Evolutionary conservation across 2,329 filamentous ascomycete species (phyloP), one percentile per base, ranked within the genome.

Genomic region (Microascus cirrosus): DNA sequence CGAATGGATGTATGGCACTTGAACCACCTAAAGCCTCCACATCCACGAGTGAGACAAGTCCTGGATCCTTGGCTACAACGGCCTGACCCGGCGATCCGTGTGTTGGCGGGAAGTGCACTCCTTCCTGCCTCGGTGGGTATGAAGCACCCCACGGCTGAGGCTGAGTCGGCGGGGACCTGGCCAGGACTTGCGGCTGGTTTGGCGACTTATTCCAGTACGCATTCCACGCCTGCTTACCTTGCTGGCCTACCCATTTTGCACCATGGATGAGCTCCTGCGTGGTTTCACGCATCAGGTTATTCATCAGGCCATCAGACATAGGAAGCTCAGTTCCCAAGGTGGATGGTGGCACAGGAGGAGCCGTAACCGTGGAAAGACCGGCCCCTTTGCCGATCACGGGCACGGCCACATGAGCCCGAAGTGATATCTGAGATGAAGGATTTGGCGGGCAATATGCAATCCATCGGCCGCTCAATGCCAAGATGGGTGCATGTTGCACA

Each of bases 181-280:
- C 67, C 59, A 69, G 48, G 63, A 68, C 70, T 70, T 73, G 70
- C 62, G 74, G 72, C 62, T 76, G 77, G 58, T 65, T 69, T 54
- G 74, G 62, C 59, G 75, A 68, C 67, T 81, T 77, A 65, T 87
- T 90, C 82, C 88, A 91, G 71, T 94, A 93, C 65, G 80, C 86
- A 65, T 90, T 90, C 81, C 88, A 90, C 11, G 86, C 85, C 67
- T 90, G 85, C 65, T 84, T 77, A 24, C 89, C 84, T 67, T 91
- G 87, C 65, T 91, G 87, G 2, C 87, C 85, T 58, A 90, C 82
- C 84, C 87, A 91, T 62, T 82, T 86, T 28, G 85, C 87, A 22
- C 85, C 84, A 59, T 87, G 84, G 51, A 91, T 87, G 50, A 90
- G 74, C 65, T 90, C 87, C 65, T 93, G 89, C 0, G 89, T 89